phyloP scores from a whole-genome alignment of 345 rosid species.

The Sonneratia alba region DNA sequence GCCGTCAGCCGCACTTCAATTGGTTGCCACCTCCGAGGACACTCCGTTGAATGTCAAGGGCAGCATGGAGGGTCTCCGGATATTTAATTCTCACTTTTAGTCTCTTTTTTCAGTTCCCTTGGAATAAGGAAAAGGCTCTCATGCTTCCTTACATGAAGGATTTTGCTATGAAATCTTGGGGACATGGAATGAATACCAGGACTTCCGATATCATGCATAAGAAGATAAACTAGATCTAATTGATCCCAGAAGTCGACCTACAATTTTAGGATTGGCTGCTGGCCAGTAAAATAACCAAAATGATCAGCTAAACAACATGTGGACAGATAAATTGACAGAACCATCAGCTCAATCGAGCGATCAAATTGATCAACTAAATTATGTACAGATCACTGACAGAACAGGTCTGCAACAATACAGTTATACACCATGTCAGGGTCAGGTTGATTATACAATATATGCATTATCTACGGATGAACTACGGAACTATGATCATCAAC shows the following conservation, averaged over 20 bases:
- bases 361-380: neutral
- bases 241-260: no score
- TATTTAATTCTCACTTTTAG: slow-evolving; percentile 9
- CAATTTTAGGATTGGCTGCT: no score
- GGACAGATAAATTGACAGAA: neutral
- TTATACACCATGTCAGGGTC: neutral
- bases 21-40: slow-evolving; percentile 10
- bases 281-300: neutral
- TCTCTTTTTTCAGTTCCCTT: neutral
- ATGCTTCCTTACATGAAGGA: neutral
- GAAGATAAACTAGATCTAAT: neutral
- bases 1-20: no score
- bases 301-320: neutral
- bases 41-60: slow-evolving; percentile 22
- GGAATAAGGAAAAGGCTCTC: no score
- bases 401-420: neutral
- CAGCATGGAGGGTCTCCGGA: slow-evolving; percentile 19
- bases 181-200: neutral
- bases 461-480: slow-evolving; percentile 9
- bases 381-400: slow-evolving; percentile 1
- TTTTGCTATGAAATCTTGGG: neutral
- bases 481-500: neutral
- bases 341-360: neutral
- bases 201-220: neutral
- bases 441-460: slow-evolving; percentile 5